Conservation (phyloP, 192 early-diverging fungal genomes). For the Rhizoclosmatium sp. region DNA sequence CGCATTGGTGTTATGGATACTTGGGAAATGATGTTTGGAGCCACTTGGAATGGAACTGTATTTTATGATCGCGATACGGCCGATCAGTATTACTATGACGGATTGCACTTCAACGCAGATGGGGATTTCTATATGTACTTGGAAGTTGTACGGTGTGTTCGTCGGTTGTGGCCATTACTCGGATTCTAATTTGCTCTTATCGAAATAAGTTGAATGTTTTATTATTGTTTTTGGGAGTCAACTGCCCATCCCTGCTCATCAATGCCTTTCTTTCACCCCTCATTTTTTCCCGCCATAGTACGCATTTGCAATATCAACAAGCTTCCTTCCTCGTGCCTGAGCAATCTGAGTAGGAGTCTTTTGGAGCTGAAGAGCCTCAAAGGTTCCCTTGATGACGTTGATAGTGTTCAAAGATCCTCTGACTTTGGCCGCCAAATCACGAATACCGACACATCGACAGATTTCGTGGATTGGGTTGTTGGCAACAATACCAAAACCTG, state of each 20-base stretch:
- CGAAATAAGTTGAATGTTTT: neutral
- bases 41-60: neutral
- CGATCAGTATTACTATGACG: constrained; percentile 23
- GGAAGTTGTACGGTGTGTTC: constrained; percentile 1
- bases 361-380: constrained; percentile 86
- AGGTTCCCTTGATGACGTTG: constrained; percentile 98
- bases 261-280: neutral
- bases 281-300: constrained; percentile 74
- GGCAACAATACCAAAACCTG: constrained; percentile 93
- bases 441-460: constrained; percentile 90
- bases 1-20: constrained; percentile 24
- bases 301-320: constrained; percentile 88
- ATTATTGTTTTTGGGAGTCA: neutral
- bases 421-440: constrained; percentile 90
- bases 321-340: constrained; percentile 80
- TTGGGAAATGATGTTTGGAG: constrained; percentile 29
- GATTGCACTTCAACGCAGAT: constrained; percentile 27
- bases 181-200: constrained; percentile 13
- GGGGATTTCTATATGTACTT: constrained; percentile 1
- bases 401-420: constrained; percentile 93
- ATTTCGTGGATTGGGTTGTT: constrained; percentile 96
- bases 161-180: constrained; percentile 11
- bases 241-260: neutral
- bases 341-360: constrained; percentile 87
- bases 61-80: constrained; percentile 24